These are phyloP conservation scores for Phlegmacium glaucopus DNA, from an alignment of 768 basidiomycete genomes.

Conservation along the genomic window DNA sequence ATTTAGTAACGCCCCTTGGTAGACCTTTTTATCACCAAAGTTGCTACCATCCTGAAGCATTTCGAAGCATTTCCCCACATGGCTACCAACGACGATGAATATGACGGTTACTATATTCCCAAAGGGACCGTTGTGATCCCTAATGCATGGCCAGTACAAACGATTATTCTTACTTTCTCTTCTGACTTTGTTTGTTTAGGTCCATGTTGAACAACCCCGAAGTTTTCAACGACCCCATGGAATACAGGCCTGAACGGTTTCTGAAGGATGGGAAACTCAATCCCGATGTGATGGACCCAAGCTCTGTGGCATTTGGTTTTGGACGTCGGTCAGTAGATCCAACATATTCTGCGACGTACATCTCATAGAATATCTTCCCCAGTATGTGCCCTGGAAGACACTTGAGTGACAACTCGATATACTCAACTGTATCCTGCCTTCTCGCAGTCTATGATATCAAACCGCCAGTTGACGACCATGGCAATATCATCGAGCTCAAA, in stretches of 20 bases:
- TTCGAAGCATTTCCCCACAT: conserved; percentile 25
- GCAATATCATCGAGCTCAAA: conserved; percentile 14
- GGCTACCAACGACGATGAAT: conserved; percentile 33
- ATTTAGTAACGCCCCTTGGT: conserved; percentile 15
- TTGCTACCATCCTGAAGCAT: not conserved
- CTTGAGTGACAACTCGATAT: conserved; percentile 20
- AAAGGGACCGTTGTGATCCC: conserved; percentile 21
- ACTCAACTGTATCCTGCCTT: conserved; percentile 13
- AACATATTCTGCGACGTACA: conserved; percentile 1
- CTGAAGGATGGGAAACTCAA: conserved; percentile 22
- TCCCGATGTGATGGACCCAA: conserved; percentile 20
- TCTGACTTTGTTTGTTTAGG: conserved; percentile 2
- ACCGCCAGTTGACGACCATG: conserved; percentile 11
- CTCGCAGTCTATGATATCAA: conserved; percentile 23
- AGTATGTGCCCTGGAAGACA: conserved; percentile 24
- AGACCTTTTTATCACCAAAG: not conserved
- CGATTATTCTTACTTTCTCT: not conserved
- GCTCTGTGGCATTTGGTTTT: conserved; percentile 27
- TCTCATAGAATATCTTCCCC: not conserved
- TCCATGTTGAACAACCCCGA: conserved; percentile 10
- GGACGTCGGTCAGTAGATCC: conserved; percentile 24
- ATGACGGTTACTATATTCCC: conserved; percentile 35
- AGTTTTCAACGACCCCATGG: too few relatives aligned
- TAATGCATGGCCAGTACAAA: conserved; percentile 15
- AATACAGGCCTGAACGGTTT: not conserved